Base-by-base conservation (phyloP, 73 alveolate species). In the Effrenium voratum region DNA sequence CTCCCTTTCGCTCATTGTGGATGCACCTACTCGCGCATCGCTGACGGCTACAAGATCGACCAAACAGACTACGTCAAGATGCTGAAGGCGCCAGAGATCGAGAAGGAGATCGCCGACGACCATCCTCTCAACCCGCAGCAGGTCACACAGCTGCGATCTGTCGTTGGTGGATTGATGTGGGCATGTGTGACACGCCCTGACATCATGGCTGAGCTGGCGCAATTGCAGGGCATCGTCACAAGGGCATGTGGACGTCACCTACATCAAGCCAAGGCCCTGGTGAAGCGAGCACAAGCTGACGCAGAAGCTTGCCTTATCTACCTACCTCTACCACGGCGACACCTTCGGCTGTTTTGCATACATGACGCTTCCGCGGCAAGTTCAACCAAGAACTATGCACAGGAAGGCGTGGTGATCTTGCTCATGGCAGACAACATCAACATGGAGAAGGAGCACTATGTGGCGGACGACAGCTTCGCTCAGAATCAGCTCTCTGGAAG, bases 1-100 rank as follows among this genome's bases (percentile, higher is more conserved):
- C 70, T 80, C 26, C 91, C 91, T 10, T 44, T 80, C n/a, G 72
- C 22, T 5, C 91, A 80, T 47, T 80, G 91, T 46, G 91, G 91
- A 0, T 40, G 40, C 36, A 41, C 32, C 22, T 80, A 80, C 45
- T 32, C 30, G 8, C 12, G 26, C 22, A 3, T 34, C 12, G 47
- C 72, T 5, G 45, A 44, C 32, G 91, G 91, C 0, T 46, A 80
- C 70, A 13, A 28, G 47, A 80, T 80, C 44, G 26, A 5, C 13
- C 91, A 80, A 28, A n/a, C 26, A 13, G 91, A 44, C 0, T 80
- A 45, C 70, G 22, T 44, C 72, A 2, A 68, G 0, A 45, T 1
- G 45, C 32, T 47, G 92, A 45, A 6, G 55, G 49, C 92, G n/a
- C n/a, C 47, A 30, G n/a, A n/a, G n/a, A n/a, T n/a, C n/a, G n/a